These are phyloP conservation scores for Austropuccinia psidii DNA, from an alignment of 1,284 basidiomycete genomes.

Conservation along the genomic window DNA sequence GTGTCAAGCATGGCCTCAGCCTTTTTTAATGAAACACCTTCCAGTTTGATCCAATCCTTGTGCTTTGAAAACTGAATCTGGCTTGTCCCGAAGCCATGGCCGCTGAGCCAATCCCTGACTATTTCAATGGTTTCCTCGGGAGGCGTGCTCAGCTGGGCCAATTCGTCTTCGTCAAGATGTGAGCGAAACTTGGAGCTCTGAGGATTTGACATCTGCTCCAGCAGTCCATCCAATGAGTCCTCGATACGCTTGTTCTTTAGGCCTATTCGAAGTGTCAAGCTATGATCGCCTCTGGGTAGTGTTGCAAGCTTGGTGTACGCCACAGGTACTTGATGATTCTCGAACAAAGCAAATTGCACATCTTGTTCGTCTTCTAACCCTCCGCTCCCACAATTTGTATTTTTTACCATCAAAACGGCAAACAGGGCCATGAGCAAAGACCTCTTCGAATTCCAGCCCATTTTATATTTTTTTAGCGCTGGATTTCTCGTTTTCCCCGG, in stretches of 20 bases:
- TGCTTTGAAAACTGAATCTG: conserved; percentile 1
- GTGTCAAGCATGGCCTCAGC: conserved; percentile 31
- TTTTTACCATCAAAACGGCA: background rate
- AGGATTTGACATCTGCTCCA: conserved; percentile 29
- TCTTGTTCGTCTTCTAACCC: too few species aligned
- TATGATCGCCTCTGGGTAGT: conserved; percentile 4
- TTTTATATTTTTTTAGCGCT: too few species aligned
- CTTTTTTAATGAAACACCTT: conserved; percentile 11
- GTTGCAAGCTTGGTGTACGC: background rate
- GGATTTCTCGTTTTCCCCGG: too few species aligned
- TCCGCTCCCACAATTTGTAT: background rate
- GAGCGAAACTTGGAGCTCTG: background rate
- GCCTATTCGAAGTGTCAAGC: conserved; percentile 22
- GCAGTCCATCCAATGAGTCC: conserved; percentile 22
- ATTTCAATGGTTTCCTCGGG: conserved; percentile 18
- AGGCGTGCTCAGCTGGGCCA: background rate
- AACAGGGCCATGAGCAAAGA: background rate
- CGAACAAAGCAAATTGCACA: background rate
- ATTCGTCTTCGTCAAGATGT: conserved; percentile 18
- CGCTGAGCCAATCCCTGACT: conserved; percentile 10
- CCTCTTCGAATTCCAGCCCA: too few species aligned
- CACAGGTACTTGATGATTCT: conserved; percentile 5
- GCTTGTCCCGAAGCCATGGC: background rate
- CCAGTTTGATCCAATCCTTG: conserved; percentile 32
- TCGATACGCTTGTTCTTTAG: conserved; percentile 9